Evolutionary conservation across 1,284 basidiomycete species (phyloP).

Genomic region (Cryptococcus jaspeensis): DNA sequence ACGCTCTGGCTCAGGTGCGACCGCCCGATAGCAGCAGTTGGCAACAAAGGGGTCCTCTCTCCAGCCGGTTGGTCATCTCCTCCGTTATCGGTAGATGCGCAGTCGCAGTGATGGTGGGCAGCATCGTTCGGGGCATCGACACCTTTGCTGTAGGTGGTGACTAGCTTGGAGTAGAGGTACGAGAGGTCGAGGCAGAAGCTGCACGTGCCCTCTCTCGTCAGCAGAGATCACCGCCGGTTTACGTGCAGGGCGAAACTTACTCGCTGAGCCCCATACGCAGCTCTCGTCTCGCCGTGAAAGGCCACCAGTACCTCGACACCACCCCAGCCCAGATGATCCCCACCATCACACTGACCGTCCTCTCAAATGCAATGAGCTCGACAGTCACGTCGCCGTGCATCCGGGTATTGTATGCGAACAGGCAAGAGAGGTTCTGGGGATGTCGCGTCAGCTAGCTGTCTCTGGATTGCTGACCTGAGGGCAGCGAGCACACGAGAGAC

Average conservation of each 20-base stretch:
- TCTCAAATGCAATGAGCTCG: constrained; percentile 68
- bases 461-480: no score
- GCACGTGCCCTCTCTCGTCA: background rate
- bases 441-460: no score
- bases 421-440: constrained; percentile 82
- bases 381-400: constrained; percentile 54
- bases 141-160: constrained; percentile 40
- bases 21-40: constrained; percentile 6
- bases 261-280: constrained; percentile 80
- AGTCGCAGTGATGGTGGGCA: background rate
- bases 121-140: background rate
- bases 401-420: constrained; percentile 85
- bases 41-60: constrained; percentile 7
- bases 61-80: constrained; percentile 2
- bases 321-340: constrained; percentile 88
- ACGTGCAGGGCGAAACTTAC: constrained; percentile 54
- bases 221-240: no score
- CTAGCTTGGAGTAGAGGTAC: constrained; percentile 51
- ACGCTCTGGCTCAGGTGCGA: constrained; percentile 53
- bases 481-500: constrained; percentile 12
- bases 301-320: constrained; percentile 91
- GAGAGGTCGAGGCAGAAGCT: constrained; percentile 52
- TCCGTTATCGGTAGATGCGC: constrained; percentile 3
- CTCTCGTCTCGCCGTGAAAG: constrained; percentile 85
- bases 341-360: constrained; percentile 75